A percentile compares a stretch with the other conserved stretches of the same genome.
These are phyloP conservation scores for Nadsonia fulvescens DNA, from an alignment of 805 yeast species.

Conservation along the genomic window DNA sequence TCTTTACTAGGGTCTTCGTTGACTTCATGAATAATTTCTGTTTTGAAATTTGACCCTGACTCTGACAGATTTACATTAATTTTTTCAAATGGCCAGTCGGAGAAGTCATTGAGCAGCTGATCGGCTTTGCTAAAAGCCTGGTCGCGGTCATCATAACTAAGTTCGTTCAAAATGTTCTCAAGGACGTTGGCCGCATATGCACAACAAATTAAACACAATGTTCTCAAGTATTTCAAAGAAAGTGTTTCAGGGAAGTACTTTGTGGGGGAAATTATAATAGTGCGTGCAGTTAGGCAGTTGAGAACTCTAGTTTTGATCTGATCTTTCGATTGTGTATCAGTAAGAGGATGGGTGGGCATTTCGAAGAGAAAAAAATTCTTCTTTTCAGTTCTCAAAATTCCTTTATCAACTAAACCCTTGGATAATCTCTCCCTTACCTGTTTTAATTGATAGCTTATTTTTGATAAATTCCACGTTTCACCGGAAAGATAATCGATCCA, in stretches of 20 bases:
- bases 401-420: slow-evolving; percentile 93
- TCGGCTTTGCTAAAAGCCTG: slow-evolving; percentile 90
- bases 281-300: slow-evolving; percentile 52
- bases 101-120: slow-evolving; percentile 62
- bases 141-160: slow-evolving; percentile 79
- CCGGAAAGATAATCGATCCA: slow-evolving; percentile 90
- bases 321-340: slow-evolving; percentile 73
- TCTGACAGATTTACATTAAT: slow-evolving; percentile 51
- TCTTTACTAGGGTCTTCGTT: slow-evolving; percentile 33
- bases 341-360: slow-evolving; percentile 96
- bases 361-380: slow-evolving; percentile 87
- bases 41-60: too few species aligned
- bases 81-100: slow-evolving; percentile 74
- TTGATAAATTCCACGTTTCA: slow-evolving; percentile 94
- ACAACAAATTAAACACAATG: slow-evolving; percentile 69
- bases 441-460: slow-evolving; percentile 85
- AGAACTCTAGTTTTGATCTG: slow-evolving; percentile 58
- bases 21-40: slow-evolving; percentile 31
- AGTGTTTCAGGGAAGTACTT: slow-evolving; percentile 53
- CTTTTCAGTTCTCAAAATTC: slow-evolving; percentile 86
- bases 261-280: slow-evolving; percentile 34
- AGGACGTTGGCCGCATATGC: slow-evolving; percentile 92
- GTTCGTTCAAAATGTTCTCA: slow-evolving; percentile 59
- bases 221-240: slow-evolving; percentile 53
- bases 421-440: slow-evolving; percentile 94